Conservation (phyloP, 208 protist species). For the Zelonia costaricensis region DNA sequence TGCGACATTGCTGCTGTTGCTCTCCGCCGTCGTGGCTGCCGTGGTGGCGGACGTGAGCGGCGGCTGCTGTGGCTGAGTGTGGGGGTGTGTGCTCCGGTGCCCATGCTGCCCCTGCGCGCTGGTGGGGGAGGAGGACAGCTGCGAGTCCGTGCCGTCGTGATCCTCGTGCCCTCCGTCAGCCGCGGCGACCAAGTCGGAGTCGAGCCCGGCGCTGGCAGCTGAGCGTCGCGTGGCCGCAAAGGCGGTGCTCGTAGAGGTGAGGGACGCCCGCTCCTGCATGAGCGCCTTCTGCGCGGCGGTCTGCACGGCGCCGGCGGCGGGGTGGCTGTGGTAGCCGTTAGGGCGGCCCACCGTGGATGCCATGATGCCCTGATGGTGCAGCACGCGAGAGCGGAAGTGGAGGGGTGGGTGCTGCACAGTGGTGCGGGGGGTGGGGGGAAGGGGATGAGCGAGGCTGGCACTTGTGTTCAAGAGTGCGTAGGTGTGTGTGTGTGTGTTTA, state of each 20-base stretch:
- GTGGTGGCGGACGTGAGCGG: neutral
- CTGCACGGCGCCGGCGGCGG: slow-evolving; percentile 7
- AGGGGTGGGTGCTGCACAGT: too few species aligned
- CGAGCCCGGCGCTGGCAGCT: neutral
- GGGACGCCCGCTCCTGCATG: slow-evolving; percentile 11
- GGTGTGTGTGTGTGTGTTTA: neutral
- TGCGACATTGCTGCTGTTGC: slow-evolving; percentile 10
- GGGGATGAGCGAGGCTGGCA: too few species aligned
- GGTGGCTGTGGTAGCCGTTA: neutral
- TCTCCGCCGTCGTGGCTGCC: neutral
- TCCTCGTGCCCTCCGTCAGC: slow-evolving; percentile 3
- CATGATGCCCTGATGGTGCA: neutral
- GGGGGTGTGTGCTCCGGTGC: neutral
- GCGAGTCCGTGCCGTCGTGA: neutral
- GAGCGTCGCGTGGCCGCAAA: neutral
- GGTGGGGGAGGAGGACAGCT: neutral
- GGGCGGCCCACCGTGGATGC: neutral
- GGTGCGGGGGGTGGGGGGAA: too few species aligned
- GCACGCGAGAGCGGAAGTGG: neutral
- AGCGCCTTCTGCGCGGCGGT: slow-evolving; percentile 22
- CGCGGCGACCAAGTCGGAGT: neutral
- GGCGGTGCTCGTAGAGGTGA: neutral
- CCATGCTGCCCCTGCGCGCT: neutral
- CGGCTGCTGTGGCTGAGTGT: neutral
- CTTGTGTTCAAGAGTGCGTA: neutral